Conservation (phyloP, 352 stramenopile species). For the Phytophthora vignae region DNA sequence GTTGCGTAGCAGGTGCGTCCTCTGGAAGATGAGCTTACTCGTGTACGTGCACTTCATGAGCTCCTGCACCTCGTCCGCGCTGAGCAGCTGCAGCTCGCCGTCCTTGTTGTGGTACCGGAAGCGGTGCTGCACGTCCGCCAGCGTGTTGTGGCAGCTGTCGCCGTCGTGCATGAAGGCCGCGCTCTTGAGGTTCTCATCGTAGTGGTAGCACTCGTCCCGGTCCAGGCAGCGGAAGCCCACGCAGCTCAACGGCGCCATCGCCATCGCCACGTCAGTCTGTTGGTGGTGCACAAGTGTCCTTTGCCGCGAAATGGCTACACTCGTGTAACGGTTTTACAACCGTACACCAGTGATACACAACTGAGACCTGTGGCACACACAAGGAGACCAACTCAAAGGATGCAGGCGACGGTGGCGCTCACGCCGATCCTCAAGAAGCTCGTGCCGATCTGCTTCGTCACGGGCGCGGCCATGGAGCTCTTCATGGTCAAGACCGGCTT, state of each 20-base stretch:
- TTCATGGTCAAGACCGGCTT: constrained; percentile 93
- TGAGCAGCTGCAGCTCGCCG: constrained; percentile 50
- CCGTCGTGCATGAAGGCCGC: constrained; percentile 47
- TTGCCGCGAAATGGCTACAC: constrained; percentile 28
- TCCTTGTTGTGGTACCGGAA: constrained; percentile 52
- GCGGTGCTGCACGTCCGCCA: constrained; percentile 36
- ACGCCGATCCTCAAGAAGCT: constrained; percentile 84
- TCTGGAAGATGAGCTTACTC: constrained; percentile 77
- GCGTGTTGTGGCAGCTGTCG: constrained; percentile 40
- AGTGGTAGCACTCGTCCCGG: constrained; percentile 68
- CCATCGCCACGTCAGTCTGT: background rate
- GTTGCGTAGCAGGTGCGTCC: constrained; percentile 70
- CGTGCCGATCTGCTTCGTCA: constrained; percentile 86
- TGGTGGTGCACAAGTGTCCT: constrained; percentile 12
- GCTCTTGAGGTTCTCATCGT: constrained; percentile 53
- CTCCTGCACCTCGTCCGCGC: constrained; percentile 53
- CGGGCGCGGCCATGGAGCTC: constrained; percentile 82
- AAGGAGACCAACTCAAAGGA: constrained; percentile 12
- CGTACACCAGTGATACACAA: background rate
- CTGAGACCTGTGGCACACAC: background rate
- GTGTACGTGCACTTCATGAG: constrained; percentile 82
- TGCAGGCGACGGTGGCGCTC: constrained; percentile 55
- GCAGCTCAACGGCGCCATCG: constrained; percentile 28
- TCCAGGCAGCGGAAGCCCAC: constrained; percentile 64
- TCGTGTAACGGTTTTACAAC: background rate